A percentile compares a stretch with the other conserved stretches of the same genome.
Evolutionary conservation across 257 asterid species (phyloP).

Genomic region (Solanum sparsipilum): DNA sequence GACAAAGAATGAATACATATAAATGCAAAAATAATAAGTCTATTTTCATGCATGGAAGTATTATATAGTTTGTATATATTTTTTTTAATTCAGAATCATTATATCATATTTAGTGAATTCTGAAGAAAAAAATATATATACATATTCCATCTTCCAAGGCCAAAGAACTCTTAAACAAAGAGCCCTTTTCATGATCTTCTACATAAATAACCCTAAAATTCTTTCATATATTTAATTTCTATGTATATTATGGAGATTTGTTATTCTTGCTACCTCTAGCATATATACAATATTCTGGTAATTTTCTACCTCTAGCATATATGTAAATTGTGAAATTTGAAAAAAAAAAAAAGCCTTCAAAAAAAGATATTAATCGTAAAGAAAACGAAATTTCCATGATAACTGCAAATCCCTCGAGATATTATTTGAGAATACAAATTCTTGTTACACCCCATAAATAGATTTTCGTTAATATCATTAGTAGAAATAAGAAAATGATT

Average conservation of each 20-base stretch:
- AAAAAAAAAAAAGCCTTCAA: too few species aligned
- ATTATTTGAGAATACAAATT: not conserved
- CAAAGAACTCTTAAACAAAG: not conserved
- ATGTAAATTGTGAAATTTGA: not conserved
- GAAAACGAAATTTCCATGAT: not conserved
- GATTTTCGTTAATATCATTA: not conserved
- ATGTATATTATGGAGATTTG: not conserved
- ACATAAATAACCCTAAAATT: not conserved
- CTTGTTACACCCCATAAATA: not conserved
- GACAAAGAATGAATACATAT: not conserved
- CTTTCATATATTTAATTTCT: not conserved
- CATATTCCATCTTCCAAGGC: slow-evolving; percentile 6
- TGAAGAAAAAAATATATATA: slow-evolving; percentile 10
- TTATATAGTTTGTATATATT: not conserved
- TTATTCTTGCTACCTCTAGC: not conserved
- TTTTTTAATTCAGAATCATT: not conserved
- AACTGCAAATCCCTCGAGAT: not conserved
- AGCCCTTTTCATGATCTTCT: not conserved
- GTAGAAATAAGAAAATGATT: not conserved
- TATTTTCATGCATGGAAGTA: not conserved
- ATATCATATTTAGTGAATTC: not conserved
- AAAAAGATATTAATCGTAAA: not conserved
- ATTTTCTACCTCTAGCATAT: not conserved
- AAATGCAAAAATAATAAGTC: not conserved
- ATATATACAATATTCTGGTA: not conserved